Evolutionary conservation across 2,329 filamentous ascomycete species (phyloP).

Genomic region (Pezicula neosporulosa): DNA sequence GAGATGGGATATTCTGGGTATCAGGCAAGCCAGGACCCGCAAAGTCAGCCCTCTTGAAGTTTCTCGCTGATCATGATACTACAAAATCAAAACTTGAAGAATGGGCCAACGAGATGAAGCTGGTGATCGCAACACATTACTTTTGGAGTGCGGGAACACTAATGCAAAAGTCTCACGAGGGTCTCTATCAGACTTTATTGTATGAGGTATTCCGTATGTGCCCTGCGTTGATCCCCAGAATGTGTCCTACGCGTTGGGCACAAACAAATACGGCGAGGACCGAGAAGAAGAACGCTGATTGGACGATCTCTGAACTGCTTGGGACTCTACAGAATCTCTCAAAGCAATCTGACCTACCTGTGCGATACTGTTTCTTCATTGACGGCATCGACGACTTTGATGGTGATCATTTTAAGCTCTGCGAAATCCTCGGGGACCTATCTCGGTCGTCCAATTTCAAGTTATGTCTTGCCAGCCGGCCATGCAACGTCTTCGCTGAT

Average conservation of each 20-base stretch:
- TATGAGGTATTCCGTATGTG: conserved; percentile 5
- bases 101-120: conserved; percentile 4
- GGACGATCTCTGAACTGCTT: conserved; percentile 3
- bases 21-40: conserved; percentile 6
- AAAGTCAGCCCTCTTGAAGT: conserved; percentile 12
- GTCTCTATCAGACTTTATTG: conserved; percentile 10
- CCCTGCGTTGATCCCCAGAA: conserved; percentile 3
- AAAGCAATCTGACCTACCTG: background rate
- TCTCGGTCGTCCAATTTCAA: conserved; percentile 1
- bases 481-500: background rate
- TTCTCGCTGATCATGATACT: conserved; percentile 1
- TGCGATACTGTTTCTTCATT: conserved; percentile 7
- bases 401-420: conserved; percentile 4
- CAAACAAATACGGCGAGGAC: background rate
- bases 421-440: background rate
- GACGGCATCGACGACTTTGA: conserved; percentile 9
- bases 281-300: background rate
- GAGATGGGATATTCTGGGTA: conserved; percentile 9
- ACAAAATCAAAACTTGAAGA: background rate
- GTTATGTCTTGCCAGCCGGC: conserved; percentile 2
- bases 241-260: conserved; percentile 6
- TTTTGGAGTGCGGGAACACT: conserved; percentile 13
- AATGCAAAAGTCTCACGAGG: conserved; percentile 16
- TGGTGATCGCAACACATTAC: conserved; percentile 9
- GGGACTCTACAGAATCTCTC: conserved; percentile 1